Conservation (phyloP, 768 basidiomycete species). For the Agaricus sinodeliciosus region DNA sequence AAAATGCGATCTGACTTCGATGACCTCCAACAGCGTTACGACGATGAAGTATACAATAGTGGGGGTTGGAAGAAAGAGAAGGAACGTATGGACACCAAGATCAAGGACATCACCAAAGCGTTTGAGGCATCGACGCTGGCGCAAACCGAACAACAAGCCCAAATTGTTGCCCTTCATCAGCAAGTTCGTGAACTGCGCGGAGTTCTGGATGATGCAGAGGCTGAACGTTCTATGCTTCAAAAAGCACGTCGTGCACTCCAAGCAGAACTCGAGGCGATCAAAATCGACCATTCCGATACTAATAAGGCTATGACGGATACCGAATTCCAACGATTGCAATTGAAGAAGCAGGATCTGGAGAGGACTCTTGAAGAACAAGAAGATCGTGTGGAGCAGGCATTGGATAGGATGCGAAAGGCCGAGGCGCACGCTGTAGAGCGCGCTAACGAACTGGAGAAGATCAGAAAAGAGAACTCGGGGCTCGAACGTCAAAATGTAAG, state of each 20-base stretch:
- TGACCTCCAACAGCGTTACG: constrained; percentile 64
- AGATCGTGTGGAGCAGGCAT: constrained; percentile 64
- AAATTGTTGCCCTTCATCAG: constrained; percentile 77
- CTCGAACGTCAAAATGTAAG: constrained; percentile 72
- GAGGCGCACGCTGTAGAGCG: constrained; percentile 71
- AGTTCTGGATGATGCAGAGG: constrained; percentile 81
- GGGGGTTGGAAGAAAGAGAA: constrained; percentile 85
- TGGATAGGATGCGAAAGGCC: constrained; percentile 77
- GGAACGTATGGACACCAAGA: constrained; percentile 81
- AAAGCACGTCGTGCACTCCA: constrained; percentile 79
- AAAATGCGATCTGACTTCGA: constrained; percentile 73
- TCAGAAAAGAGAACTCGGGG: constrained; percentile 76
- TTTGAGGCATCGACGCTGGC: constrained; percentile 67
- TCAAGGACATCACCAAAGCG: constrained; percentile 64
- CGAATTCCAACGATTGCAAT: constrained; percentile 66
- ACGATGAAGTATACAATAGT: constrained; percentile 73
- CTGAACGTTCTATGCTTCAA: constrained; percentile 70
- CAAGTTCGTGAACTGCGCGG: constrained; percentile 79
- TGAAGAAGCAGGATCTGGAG: constrained; percentile 80
- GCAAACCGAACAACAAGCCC: constrained; percentile 77
- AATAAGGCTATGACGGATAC: constrained; percentile 65
- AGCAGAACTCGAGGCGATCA: constrained; percentile 75
- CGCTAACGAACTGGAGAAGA: constrained; percentile 68
- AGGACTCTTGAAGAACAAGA: constrained; percentile 72
- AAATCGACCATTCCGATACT: constrained; percentile 65